Evolutionary conservation across 805 yeast genomes (phyloP).

Genomic region (Candida qinlingensis): DNA sequence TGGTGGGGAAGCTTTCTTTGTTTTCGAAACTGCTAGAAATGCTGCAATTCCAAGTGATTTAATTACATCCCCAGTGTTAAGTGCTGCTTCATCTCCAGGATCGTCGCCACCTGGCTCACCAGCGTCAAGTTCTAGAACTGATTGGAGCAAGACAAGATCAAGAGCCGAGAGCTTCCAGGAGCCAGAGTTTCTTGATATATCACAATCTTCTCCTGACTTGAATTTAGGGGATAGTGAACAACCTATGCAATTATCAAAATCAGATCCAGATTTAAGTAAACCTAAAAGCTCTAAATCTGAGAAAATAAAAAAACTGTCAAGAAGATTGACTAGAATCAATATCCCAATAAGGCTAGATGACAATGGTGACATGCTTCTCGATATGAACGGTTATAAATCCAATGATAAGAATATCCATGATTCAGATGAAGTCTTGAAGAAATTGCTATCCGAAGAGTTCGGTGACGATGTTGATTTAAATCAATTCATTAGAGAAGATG

Average conservation of each 20-base stretch:
- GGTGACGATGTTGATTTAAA: slow-evolving; percentile 44
- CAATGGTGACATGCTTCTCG: slow-evolving; percentile 85
- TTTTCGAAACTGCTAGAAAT: slow-evolving; percentile 73
- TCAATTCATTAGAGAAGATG: slow-evolving; percentile 48
- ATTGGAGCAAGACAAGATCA: background rate
- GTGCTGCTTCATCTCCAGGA: slow-evolving; percentile 21
- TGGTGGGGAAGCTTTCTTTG: slow-evolving; percentile 97
- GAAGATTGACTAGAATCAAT: slow-evolving; percentile 60
- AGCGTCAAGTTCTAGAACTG: slow-evolving; percentile 1
- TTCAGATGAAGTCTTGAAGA: slow-evolving; percentile 70
- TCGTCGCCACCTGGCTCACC: slow-evolving; percentile 23
- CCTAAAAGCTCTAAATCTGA: slow-evolving; percentile 38
- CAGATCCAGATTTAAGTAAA: slow-evolving; percentile 10
- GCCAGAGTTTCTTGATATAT: slow-evolving; percentile 47
- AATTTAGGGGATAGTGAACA: background rate
- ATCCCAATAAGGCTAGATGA: slow-evolving; percentile 85
- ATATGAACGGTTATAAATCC: slow-evolving; percentile 94
- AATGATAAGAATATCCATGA: slow-evolving; percentile 70
- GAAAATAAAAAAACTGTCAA: slow-evolving; percentile 57
- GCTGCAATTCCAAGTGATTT: slow-evolving; percentile 64
- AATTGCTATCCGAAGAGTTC: slow-evolving; percentile 72
- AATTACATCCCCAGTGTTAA: slow-evolving; percentile 34
- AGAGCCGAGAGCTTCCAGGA: slow-evolving; percentile 28
- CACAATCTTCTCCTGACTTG: slow-evolving; percentile 20
- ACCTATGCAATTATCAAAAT: slow-evolving; percentile 2